Evolutionary conservation across 129 eudicot genomes (phyloP).

Genomic region (Erigeron canadensis): DNA sequence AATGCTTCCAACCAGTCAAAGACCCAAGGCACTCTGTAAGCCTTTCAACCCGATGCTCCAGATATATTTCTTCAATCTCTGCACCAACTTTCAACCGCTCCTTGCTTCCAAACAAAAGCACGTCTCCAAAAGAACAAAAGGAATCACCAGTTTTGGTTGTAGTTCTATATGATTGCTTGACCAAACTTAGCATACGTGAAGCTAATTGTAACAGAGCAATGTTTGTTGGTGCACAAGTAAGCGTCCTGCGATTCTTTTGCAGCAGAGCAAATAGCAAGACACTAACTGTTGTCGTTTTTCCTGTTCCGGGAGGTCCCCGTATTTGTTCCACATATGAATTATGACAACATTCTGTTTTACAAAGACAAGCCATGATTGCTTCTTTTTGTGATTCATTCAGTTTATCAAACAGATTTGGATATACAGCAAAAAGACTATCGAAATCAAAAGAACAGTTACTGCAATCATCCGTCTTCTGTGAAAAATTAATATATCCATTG

Average conservation of each 20-base stretch:
- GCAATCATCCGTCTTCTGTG: not conserved
- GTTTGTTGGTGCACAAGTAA: constrained; percentile 67
- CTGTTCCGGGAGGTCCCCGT: constrained; percentile 88
- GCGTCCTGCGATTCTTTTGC: constrained; percentile 50
- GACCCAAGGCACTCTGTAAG: constrained; percentile 50
- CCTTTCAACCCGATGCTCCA: constrained; percentile 57
- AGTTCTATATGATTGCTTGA: constrained; percentile 11
- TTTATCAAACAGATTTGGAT: constrained; percentile 5
- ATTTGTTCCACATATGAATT: constrained; percentile 56
- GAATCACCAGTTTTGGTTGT: constrained; percentile 22
- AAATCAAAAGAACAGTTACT: not conserved
- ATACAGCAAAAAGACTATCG: not conserved
- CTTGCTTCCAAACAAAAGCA: constrained; percentile 65
- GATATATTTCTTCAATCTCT: constrained; percentile 45
- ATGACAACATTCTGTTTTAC: constrained; percentile 44
- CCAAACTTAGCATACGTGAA: constrained; percentile 42
- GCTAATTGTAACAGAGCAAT: constrained; percentile 59
- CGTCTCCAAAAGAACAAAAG: constrained; percentile 43
- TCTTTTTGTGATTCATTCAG: constrained; percentile 52
- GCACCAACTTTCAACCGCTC: constrained; percentile 46
- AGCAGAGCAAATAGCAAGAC: constrained; percentile 42
- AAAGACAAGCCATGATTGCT: constrained; percentile 43
- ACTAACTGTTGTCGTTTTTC: constrained; percentile 61
- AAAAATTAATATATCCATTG: not conserved
- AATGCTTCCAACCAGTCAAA: constrained; percentile 59